Evolutionary conservation across 805 yeast genomes (phyloP).

Genomic region (Lipomyces chichibuensis): DNA sequence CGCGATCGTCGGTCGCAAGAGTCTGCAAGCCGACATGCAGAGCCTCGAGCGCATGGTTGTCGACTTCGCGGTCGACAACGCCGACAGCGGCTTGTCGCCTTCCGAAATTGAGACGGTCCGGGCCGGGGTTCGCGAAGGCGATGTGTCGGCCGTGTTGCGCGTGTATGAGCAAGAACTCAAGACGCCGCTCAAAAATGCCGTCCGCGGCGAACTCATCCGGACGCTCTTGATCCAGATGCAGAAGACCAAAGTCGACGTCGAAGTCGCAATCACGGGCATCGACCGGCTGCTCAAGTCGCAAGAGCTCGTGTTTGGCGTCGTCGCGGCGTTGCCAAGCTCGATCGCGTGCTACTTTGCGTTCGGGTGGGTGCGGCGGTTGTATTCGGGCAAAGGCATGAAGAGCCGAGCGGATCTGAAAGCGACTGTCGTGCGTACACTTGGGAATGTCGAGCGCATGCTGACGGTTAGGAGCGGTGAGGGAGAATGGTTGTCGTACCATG

Average conservation of each 20-base stretch:
- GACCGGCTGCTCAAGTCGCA: conserved; percentile 88
- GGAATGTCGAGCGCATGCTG: conserved; percentile 62
- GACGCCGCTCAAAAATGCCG: conserved; percentile 63
- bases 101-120: conserved; percentile 46
- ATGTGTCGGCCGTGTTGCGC: conserved; percentile 75
- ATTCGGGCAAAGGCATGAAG: conserved; percentile 43
- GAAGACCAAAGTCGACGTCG: conserved; percentile 94
- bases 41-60: conserved; percentile 87
- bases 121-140: conserved; percentile 65
- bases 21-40: conserved; percentile 74
- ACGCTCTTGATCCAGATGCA: conserved; percentile 89
- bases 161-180: conserved; percentile 77
- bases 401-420: conserved; percentile 40
- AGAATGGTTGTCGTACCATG: conserved; percentile 43
- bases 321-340: conserved; percentile 83
- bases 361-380: conserved; percentile 33
- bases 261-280: conserved; percentile 84
- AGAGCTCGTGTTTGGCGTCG: conserved; percentile 89
- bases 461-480: conserved; percentile 32
- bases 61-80: conserved; percentile 59
- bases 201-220: conserved; percentile 73
- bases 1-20: conserved; percentile 76
- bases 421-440: conserved; percentile 51
- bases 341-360: conserved; percentile 44
- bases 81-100: conserved; percentile 14